A percentile compares a stretch with the other conserved stretches of the same genome.
phyloP scores from a whole-genome alignment of 805 yeast genomes.

The Pachysolen tannophilus region DNA sequence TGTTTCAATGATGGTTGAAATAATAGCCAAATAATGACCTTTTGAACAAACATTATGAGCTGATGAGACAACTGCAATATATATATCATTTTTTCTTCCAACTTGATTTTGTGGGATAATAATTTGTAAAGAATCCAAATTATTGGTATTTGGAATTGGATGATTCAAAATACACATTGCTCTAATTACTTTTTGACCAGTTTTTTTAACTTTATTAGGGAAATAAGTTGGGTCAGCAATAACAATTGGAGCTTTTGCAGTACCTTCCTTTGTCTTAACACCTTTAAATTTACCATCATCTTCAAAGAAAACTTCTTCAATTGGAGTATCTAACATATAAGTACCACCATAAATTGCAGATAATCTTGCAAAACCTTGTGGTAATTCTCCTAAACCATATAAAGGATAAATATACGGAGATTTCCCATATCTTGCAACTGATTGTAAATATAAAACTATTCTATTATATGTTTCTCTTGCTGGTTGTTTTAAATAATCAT shows the following conservation, averaged over 20 bases:
- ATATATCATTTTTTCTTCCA: conserved; percentile 87
- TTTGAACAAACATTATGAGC: conserved; percentile 86
- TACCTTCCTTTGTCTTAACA: conserved; percentile 85
- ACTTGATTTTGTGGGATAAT: conserved; percentile 96
- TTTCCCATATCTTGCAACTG: conserved; percentile 92
- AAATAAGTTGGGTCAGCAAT: conserved; percentile 98
- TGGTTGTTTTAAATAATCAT: conserved; percentile 79
- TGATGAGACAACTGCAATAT: conserved; percentile 82
- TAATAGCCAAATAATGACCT: conserved; percentile 87
- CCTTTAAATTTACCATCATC: conserved; percentile 72
- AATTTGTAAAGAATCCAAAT: conserved; percentile 85
- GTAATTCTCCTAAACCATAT: conserved; percentile 94
- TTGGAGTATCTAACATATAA: conserved; percentile 94
- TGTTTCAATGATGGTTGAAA: conserved; percentile 91
- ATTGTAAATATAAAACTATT: conserved; percentile 74
- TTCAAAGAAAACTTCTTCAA: conserved; percentile 77
- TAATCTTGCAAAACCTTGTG: conserved; percentile 97
- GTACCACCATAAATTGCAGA: conserved; percentile 98
- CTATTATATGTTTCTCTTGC: conserved; percentile 90
- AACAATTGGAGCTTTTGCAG: conserved; percentile 85
- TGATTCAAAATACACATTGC: conserved; percentile 88
- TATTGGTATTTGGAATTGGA: conserved; percentile 74
- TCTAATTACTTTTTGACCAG: conserved; percentile 70
- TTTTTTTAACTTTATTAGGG: conserved; percentile 70
- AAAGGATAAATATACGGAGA: conserved; percentile 94